These are phyloP conservation scores for Paxillus rubicundulus DNA, from an alignment of 768 basidiomycete species.

Conservation along the genomic window DNA sequence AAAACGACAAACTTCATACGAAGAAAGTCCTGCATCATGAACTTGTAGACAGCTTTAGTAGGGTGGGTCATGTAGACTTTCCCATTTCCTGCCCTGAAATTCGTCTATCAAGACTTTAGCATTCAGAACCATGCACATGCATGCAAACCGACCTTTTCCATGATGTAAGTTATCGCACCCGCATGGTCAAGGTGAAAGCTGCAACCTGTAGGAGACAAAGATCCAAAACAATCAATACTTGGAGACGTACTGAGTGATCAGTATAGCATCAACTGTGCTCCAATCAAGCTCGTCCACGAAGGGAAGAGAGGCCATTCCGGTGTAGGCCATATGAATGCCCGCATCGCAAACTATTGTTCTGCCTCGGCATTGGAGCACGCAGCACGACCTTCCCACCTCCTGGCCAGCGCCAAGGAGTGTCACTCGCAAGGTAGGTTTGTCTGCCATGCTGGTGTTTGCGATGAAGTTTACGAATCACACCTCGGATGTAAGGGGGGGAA, in stretches of 20 bases:
- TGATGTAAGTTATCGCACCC: conserved; percentile 92
- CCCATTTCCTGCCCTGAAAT: conserved; percentile 91
- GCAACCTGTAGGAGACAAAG: neutral
- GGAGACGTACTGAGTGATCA: conserved; percentile 84
- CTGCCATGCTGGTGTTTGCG: conserved; percentile 38
- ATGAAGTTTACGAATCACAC: no score
- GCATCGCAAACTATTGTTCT: conserved; percentile 93
- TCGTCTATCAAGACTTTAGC: conserved; percentile 60
- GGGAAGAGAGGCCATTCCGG: conserved; percentile 89
- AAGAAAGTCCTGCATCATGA: conserved; percentile 98
- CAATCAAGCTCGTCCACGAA: conserved; percentile 96
- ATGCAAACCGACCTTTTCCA: conserved; percentile 73
- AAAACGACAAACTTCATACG: conserved; percentile 68
- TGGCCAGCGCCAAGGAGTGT: conserved; percentile 94
- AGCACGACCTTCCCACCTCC: conserved; percentile 95
- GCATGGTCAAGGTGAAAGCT: conserved; percentile 98
- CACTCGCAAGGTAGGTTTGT: conserved; percentile 63
- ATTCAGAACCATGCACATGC: neutral
- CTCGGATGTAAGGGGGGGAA: no score
- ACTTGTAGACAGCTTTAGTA: conserved; percentile 95
- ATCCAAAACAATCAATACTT: neutral
- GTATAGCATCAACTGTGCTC: conserved; percentile 92
- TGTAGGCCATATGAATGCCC: conserved; percentile 91
- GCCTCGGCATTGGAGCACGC: conserved; percentile 88
- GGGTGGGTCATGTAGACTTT: conserved; percentile 99